Conservation (phyloP, 2,329 filamentous ascomycete genomes). For the Pestalotiopsis sp. region DNA sequence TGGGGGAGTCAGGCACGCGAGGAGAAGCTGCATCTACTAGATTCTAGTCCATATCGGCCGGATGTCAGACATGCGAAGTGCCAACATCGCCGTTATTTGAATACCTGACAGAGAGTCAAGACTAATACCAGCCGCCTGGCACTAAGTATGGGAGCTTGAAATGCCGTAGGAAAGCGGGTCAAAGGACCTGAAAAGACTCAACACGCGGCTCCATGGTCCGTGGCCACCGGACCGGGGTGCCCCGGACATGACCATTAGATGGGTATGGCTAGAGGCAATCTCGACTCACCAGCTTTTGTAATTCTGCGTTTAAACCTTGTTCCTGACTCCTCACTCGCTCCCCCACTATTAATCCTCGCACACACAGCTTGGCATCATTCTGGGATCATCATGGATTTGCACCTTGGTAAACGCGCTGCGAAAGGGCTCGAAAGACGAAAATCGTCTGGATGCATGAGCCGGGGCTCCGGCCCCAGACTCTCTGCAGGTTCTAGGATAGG, state of each 20-base stretch:
- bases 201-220: background rate
- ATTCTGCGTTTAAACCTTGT: background rate
- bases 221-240: background rate
- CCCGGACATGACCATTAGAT: background rate
- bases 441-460: background rate
- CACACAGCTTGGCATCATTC: background rate
- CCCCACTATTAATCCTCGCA: background rate
- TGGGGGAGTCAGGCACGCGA: background rate
- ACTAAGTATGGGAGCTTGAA: background rate
- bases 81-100: background rate
- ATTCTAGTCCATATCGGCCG: background rate
- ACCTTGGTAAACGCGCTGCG: background rate
- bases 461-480: no score
- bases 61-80: background rate
- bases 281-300: background rate
- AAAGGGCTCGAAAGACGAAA: background rate
- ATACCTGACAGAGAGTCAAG: no score
- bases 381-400: background rate
- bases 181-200: background rate
- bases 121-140: no score
- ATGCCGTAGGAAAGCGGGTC: background rate
- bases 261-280: background rate
- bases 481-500: background rate
- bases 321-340: background rate
- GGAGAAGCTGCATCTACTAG: background rate